phyloP scores from a whole-genome alignment of 805 yeast species.

The Saturnispora mendoncae region DNA sequence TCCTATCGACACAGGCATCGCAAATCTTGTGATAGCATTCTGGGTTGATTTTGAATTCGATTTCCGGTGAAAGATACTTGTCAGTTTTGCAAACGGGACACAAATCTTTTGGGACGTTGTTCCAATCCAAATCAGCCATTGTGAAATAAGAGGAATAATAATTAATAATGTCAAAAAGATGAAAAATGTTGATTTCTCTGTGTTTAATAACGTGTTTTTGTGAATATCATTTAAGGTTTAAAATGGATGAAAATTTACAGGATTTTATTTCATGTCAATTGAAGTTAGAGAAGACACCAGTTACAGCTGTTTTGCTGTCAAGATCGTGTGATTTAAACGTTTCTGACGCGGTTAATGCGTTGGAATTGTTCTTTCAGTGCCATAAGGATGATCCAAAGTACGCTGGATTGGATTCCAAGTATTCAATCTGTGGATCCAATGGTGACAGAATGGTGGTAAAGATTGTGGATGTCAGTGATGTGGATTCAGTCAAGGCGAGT shows the following conservation, averaged over 20 bases:
- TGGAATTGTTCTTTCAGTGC: slow-evolving; percentile 18
- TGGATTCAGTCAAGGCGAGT: slow-evolving; percentile 12
- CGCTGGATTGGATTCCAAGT: slow-evolving; percentile 12
- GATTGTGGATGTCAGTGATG: slow-evolving; percentile 12
- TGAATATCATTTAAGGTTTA: background rate
- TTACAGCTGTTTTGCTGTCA: slow-evolving; percentile 22
- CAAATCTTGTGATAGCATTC: slow-evolving; percentile 98
- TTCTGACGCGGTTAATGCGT: slow-evolving; percentile 16
- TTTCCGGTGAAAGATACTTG: slow-evolving; percentile 85
- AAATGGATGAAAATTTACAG: background rate
- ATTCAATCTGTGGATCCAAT: slow-evolving; percentile 13
- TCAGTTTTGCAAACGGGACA: slow-evolving; percentile 98
- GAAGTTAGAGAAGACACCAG: slow-evolving; percentile 15
- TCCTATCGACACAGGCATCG: slow-evolving; percentile 92
- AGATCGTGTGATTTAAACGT: slow-evolving; percentile 16
- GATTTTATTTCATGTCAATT: slow-evolving; percentile 4
- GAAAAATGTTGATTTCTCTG: background rate
- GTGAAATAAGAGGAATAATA: background rate
- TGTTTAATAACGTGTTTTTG: background rate
- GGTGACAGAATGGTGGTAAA: slow-evolving; percentile 8
- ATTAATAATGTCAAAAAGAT: background rate
- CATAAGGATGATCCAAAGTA: slow-evolving; percentile 13
- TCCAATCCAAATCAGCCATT: slow-evolving; percentile 30
- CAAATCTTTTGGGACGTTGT: slow-evolving; percentile 35
- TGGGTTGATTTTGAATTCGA: slow-evolving; percentile 86